Base-by-base conservation (phyloP, 495 filamentous ascomycete species). In the Hypoxylon perforatum region DNA sequence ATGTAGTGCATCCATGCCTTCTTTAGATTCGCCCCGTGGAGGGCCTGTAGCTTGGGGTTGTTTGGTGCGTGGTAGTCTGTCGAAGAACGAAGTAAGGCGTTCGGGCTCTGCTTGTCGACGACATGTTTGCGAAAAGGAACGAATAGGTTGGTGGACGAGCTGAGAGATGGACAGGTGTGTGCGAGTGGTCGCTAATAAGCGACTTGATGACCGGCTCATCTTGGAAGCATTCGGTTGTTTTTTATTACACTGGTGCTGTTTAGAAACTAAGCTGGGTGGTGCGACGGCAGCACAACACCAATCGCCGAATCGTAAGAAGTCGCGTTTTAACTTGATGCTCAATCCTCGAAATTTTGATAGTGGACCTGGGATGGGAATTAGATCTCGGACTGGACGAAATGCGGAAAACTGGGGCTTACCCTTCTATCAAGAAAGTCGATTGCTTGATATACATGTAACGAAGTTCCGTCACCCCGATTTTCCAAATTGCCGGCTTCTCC, bases 191-290 rank as follows among this genome's bases (percentile, higher is more conserved):
- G 76, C 80, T 76, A 83, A 46, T 17, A 84, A 76, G 70, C 82
- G 82, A 70, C 74, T 71, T 57, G 77, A 64, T 52, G 77, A 72
- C 55, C 73, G 74, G 61, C 74, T 82, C 83, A 85, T 85, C 39
- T 63, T 63, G 65, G 61, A 57, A n/a, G 38, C 69, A 75, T 70
- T 4, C 50, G 63, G 38, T 15, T 66, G 3, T n/a, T 35, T 17
- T 8, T 39, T 51, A 15, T n/a, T 19, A 0, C 12, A 14, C 38
- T 10, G 45, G 4, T 42, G 39, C 8, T 22, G 35, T 17, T 54
- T 22, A 21, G 39, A 36, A 23, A 30, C 35, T n/a, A 14, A 5
- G 15, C 33, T 30, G 49, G 12, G 51, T 41, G 6, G 9, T 42
- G 3, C 38, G 19, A 18, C 15, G 14, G 42, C 10, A 11, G 42